phyloP scores from a whole-genome alignment of 2,329 filamentous ascomycete species.

The Talaromyces albobiverticillius region DNA sequence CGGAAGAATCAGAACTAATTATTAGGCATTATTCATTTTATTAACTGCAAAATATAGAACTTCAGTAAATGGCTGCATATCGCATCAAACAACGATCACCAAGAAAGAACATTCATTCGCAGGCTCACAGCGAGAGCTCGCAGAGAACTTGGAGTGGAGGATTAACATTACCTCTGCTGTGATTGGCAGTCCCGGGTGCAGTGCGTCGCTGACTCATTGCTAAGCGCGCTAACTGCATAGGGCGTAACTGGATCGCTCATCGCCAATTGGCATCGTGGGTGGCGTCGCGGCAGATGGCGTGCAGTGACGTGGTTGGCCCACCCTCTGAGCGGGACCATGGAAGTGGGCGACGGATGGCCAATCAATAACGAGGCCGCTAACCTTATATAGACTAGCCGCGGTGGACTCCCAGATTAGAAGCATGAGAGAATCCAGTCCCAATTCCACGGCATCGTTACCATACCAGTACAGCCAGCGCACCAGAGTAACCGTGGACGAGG shows the following conservation, averaged over 20 bases:
- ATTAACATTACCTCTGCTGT: not conserved
- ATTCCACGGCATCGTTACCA: not conserved
- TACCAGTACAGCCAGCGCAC: not conserved
- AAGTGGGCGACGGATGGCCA: not conserved
- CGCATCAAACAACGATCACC: too few species aligned
- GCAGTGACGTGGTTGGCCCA: constrained; percentile 10
- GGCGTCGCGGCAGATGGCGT: not conserved
- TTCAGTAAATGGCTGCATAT: too few species aligned
- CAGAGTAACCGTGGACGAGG: not conserved
- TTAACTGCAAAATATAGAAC: too few species aligned
- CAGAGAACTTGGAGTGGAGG: too few species aligned
- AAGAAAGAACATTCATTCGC: too few species aligned
- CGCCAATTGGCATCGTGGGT: not conserved
- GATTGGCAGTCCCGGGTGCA: constrained; percentile 2
- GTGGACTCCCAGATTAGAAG: not conserved
- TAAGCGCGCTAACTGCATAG: too few species aligned
- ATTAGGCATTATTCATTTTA: too few species aligned
- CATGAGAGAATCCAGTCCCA: constrained; percentile 1
- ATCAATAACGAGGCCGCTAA: not conserved
- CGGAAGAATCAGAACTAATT: too few species aligned
- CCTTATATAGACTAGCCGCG: not conserved
- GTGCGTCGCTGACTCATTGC: constrained; percentile 5
- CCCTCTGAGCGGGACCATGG: not conserved
- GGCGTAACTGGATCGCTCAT: not conserved
- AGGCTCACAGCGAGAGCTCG: too few species aligned